phyloP scores from a whole-genome alignment of 2,329 filamentous ascomycete species.

The Colletotrichum sp. region DNA sequence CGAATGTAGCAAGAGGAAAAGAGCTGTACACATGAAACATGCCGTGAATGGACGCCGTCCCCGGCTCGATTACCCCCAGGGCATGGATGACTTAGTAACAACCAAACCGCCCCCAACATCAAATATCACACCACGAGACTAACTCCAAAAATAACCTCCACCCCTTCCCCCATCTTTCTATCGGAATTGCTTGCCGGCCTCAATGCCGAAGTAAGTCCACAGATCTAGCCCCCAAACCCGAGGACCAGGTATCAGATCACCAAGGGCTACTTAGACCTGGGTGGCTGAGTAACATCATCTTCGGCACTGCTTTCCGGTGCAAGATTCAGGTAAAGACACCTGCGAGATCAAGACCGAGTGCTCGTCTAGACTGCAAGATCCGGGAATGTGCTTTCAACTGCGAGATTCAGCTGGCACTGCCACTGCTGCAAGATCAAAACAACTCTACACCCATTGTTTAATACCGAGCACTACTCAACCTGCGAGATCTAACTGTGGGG shows the following conservation, averaged over 20 bases:
- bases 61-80: neutral
- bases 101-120: neutral
- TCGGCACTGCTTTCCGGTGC: neutral
- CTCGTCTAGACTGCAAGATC: neutral
- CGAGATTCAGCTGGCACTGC: neutral
- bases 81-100: neutral
- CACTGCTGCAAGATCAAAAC: neutral
- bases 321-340: neutral
- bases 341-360: neutral
- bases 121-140: neutral
- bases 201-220: neutral
- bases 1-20: too few species aligned
- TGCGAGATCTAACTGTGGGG: neutral
- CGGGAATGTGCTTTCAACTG: fast-evolving
- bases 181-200: neutral
- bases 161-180: neutral
- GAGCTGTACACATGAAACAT: neutral
- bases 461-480: neutral
- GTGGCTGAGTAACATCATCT: neutral
- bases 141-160: neutral
- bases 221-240: neutral
- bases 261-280: neutral
- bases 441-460: neutral
- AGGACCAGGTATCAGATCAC: neutral
- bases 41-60: neutral